Conservation (phyloP, 1,284 basidiomycete species). For the Apiotrichum brassicae region DNA sequence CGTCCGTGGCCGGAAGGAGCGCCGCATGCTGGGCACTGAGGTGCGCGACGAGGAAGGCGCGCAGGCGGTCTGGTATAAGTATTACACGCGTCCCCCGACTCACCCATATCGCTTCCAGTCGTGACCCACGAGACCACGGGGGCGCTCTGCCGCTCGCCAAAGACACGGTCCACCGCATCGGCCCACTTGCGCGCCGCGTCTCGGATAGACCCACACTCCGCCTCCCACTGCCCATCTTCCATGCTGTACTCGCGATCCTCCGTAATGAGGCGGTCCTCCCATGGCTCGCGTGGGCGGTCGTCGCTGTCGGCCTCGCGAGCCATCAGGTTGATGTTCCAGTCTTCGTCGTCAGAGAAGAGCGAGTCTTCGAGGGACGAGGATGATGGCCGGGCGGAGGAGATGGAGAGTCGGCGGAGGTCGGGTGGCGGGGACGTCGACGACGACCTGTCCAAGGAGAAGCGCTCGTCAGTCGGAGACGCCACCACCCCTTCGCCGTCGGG, state of each 20-base stretch:
- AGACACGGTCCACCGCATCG: slow-evolving; percentile 32
- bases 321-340: slow-evolving; percentile 37
- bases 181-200: slow-evolving; percentile 32
- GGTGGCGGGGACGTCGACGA: background rate
- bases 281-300: slow-evolving; percentile 23
- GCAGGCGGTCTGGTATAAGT: slow-evolving; percentile 23
- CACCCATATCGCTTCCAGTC: slow-evolving; percentile 55
- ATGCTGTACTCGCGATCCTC: slow-evolving; percentile 31
- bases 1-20: slow-evolving; percentile 19
- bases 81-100: slow-evolving; percentile 3
- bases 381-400: background rate
- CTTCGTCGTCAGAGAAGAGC: slow-evolving; percentile 33
- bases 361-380: slow-evolving; percentile 6
- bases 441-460: background rate
- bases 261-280: slow-evolving; percentile 41
- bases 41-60: slow-evolving; percentile 33
- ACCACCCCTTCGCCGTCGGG: slow-evolving; percentile 1
- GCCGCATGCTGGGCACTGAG: slow-evolving; percentile 26
- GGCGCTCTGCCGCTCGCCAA: slow-evolving; percentile 13
- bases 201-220: slow-evolving; percentile 15
- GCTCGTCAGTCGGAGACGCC: slow-evolving; percentile 2
- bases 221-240: slow-evolving; percentile 16
- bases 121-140: slow-evolving; percentile 22
- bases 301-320: slow-evolving; percentile 20
- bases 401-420: slow-evolving; percentile 1